Evolutionary conservation across 805 yeast species (phyloP).

Genomic region (Geotrichum ghanense): DNA sequence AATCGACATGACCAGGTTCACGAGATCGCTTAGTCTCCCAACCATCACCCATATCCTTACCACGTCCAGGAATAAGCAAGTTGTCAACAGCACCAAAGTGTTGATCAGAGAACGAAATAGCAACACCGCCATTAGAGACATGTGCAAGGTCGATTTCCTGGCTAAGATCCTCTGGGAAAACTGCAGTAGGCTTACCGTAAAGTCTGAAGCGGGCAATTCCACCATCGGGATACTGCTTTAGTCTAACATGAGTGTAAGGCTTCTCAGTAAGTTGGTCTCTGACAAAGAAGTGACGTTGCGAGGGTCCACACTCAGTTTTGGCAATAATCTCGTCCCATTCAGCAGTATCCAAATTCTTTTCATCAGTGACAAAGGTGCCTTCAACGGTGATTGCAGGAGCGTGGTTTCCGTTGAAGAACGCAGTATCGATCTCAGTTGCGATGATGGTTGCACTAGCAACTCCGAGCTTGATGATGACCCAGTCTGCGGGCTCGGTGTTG

Average conservation of each 20-base stretch:
- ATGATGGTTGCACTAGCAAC: conserved; percentile 68
- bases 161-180: conserved; percentile 37
- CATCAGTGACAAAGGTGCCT: conserved; percentile 34
- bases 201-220: conserved; percentile 92
- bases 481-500: conserved; percentile 72
- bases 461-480: conserved; percentile 77
- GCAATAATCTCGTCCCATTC: conserved; percentile 64
- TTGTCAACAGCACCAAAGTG: conserved; percentile 92
- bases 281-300: conserved; percentile 72
- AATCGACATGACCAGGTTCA: conserved; percentile 72
- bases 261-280: conserved; percentile 40
- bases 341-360: conserved; percentile 15
- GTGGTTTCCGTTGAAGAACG: conserved; percentile 89
- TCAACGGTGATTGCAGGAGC: conserved; percentile 87
- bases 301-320: conserved; percentile 77
- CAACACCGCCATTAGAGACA: conserved; percentile 82
- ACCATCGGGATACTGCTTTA: conserved; percentile 95
- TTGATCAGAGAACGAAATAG: conserved; percentile 74
- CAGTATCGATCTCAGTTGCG: conserved; percentile 87
- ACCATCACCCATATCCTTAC: conserved; percentile 94
- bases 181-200: conserved; percentile 76
- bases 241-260: conserved; percentile 66
- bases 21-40: conserved; percentile 96
- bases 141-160: conserved; percentile 62
- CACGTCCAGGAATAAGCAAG: conserved; percentile 84